Percentiles rank a stretch among this genome's conserved stretches.
Evolutionary conservation across 495 filamentous ascomycete genomes (phyloP).

Genomic region (Pyronema domesticum): DNA sequence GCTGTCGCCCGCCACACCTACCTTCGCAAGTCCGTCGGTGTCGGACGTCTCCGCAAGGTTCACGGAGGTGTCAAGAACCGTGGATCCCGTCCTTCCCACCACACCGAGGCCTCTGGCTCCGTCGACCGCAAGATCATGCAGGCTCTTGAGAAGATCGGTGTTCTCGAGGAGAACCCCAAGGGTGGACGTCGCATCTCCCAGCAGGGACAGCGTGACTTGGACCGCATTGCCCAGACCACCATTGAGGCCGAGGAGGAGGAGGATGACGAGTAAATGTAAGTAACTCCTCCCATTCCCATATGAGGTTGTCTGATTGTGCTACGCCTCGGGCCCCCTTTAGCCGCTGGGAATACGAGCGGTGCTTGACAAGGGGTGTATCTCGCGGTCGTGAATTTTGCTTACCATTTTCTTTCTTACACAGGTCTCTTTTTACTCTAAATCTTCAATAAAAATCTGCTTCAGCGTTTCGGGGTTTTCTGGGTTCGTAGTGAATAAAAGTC

Average conservation of each 20-base stretch:
- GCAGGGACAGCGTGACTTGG: conserved; percentile 35
- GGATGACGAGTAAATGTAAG: conserved; percentile 37
- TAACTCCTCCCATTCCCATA: not conserved
- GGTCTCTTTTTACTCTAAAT: not conserved
- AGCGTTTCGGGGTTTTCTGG: not conserved
- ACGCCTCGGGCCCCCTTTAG: conserved; percentile 24
- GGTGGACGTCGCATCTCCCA: conserved; percentile 94
- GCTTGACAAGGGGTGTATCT: conserved; percentile 25
- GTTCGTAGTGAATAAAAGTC: too few relatives aligned
- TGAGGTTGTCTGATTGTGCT: not conserved
- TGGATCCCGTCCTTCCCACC: conserved; percentile 73
- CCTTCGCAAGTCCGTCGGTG: conserved; percentile 96
- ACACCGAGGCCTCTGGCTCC: conserved; percentile 84
- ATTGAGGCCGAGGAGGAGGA: conserved; percentile 53
- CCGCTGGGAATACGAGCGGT: conserved; percentile 27
- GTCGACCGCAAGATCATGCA: conserved; percentile 95
- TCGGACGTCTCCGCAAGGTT: conserved; percentile 72
- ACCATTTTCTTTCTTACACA: conserved; percentile 10
- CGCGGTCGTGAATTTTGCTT: conserved; percentile 11
- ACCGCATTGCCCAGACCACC: conserved; percentile 54
- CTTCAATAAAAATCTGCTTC: not conserved
- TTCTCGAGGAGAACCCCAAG: conserved; percentile 96
- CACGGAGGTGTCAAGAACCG: conserved; percentile 97
- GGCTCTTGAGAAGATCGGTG: conserved; percentile 95
- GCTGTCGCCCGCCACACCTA: conserved; percentile 95